Percentiles rank a stretch among this genome's conserved stretches.
phyloP scores from a whole-genome alignment of 2,329 filamentous ascomycete species.

The Fusarium algeriense region DNA sequence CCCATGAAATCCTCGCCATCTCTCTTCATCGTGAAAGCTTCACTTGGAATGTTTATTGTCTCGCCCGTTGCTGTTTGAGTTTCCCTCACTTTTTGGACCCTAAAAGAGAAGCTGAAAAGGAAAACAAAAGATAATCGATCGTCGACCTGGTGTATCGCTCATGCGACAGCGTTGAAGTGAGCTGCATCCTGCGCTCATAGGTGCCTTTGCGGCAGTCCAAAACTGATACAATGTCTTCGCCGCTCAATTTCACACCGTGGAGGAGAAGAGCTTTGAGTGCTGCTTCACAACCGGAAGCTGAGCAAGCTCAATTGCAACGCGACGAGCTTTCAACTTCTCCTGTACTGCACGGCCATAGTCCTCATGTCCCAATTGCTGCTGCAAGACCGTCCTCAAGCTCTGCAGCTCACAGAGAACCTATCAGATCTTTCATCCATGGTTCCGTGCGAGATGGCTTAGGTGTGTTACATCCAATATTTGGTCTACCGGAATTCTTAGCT shows the following conservation, averaged over 20 bases:
- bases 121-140: slow-evolving; percentile 3
- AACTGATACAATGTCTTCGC: slow-evolving; percentile 58
- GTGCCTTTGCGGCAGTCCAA: slow-evolving; percentile 33
- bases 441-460: slow-evolving; percentile 71
- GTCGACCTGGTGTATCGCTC: slow-evolving; percentile 12
- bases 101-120: not conserved
- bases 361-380: slow-evolving; percentile 37
- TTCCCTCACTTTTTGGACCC: slow-evolving; percentile 13
- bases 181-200: slow-evolving; percentile 31
- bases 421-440: slow-evolving; percentile 78
- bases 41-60: slow-evolving; percentile 40
- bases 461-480: slow-evolving; percentile 50
- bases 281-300: slow-evolving; percentile 49
- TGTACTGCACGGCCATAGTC: slow-evolving; percentile 26
- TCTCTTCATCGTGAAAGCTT: slow-evolving; percentile 31
- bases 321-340: slow-evolving; percentile 47
- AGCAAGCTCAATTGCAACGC: slow-evolving; percentile 41
- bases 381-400: slow-evolving; percentile 57
- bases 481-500: not conserved
- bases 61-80: slow-evolving; percentile 25
- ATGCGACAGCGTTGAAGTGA: slow-evolving; percentile 40
- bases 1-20: slow-evolving; percentile 39
- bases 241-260: slow-evolving; percentile 63
- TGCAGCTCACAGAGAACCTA: slow-evolving; percentile 69
- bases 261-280: slow-evolving; percentile 58